Base-by-base conservation (phyloP, 2,329 filamentous ascomycete species). In the Fusarium succisae region DNA sequence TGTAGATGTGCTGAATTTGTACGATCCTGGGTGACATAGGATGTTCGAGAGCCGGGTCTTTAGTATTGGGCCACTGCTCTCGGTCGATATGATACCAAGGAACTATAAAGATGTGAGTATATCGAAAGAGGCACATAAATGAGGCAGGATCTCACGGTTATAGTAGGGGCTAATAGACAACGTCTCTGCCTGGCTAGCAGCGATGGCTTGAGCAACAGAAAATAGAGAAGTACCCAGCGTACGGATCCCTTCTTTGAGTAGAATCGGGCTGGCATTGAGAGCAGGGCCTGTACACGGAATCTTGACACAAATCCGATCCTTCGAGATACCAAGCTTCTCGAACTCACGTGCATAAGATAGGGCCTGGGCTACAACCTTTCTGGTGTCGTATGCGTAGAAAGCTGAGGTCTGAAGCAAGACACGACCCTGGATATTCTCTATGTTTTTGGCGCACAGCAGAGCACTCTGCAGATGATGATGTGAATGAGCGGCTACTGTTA, bases 1-100 rank as follows among this genome's bases (percentile, higher is more conserved):
- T 12, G 15, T 69, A 69, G 15, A 44, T 15, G 3, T 54, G 37
- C 7, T 39, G 47, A 5, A 62, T 55, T n/a, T 50, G 63, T 3
- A 55, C 24, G 6, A 69, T 28, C 14, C 63, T 68, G 6, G 37
- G 18, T 7, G 66, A 69, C 55, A 69, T 68, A 6, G 66, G 55
- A 51, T 68, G 65, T 4, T 68, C 63, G 17, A 68, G 41, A 43
- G 65, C 63, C 6, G 65, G 63, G 13, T 69, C 66, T 12, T 50
- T 20, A 9, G 35, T n/a, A 39, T 69, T 24, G 15, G 66, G 48
- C 66, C 56, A 69, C 20, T 39, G 64, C 8, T 50, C 41, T 8
- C 37, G 30, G n/a, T 68, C 15, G 30, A 26, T 15, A 6, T 55
- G 55, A 39, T 44, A 69, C 66, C 55, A 63, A 2, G 55, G 63